phyloP scores from a whole-genome alignment of 1,284 basidiomycete genomes.

The Irpex sp. region DNA sequence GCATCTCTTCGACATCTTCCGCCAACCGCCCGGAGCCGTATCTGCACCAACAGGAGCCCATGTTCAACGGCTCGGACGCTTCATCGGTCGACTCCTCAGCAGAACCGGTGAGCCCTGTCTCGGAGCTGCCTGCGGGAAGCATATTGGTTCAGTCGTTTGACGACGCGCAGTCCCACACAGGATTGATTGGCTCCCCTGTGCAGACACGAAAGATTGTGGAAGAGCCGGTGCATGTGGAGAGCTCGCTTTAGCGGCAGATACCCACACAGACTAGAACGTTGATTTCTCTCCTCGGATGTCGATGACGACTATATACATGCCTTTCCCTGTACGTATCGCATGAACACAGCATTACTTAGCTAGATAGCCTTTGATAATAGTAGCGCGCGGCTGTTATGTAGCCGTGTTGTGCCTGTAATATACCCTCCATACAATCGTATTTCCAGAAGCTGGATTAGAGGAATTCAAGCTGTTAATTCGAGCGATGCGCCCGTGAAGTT shows the following conservation, averaged over 20 bases:
- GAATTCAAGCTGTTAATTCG: background rate
- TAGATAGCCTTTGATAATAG: background rate
- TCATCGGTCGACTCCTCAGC: slow-evolving; percentile 33
- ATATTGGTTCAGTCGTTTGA: slow-evolving; percentile 17
- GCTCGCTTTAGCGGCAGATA: background rate
- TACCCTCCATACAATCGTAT: no score
- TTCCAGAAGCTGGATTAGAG: no score
- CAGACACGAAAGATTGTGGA: slow-evolving; percentile 1
- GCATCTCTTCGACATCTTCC: slow-evolving; percentile 42
- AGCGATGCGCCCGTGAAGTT: background rate
- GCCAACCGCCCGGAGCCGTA: slow-evolving; percentile 13
- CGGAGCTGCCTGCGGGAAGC: slow-evolving; percentile 21
- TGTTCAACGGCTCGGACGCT: slow-evolving; percentile 32
- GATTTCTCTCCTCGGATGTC: background rate
- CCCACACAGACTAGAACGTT: background rate
- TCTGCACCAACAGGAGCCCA: slow-evolving; percentile 25
- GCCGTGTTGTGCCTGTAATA: background rate
- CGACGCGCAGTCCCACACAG: slow-evolving; percentile 1
- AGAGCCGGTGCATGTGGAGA: background rate
- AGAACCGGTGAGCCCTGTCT: slow-evolving; percentile 33
- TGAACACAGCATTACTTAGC: background rate
- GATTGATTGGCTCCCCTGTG: slow-evolving; percentile 9
- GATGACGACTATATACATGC: background rate
- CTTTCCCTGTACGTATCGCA: background rate
- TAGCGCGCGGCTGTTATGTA: background rate